Conservation (phyloP, 1,284 basidiomycete species). For the Boletellus sp. region DNA sequence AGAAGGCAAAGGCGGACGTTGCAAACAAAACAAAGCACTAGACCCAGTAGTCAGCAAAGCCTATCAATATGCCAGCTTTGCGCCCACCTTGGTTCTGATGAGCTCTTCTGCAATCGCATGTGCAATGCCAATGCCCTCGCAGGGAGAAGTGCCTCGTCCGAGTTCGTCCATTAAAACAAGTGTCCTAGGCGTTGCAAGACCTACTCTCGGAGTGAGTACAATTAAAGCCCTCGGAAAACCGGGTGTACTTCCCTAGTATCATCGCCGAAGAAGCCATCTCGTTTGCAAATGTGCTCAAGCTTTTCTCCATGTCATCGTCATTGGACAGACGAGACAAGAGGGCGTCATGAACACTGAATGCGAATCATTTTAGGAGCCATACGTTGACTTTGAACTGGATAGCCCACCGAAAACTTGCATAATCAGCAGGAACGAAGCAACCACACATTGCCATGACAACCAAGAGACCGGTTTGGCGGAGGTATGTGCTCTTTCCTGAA, state of each 20-base stretch:
- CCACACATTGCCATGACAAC: conserved; percentile 86
- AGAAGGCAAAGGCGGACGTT: conserved; percentile 52
- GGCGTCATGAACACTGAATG: conserved; percentile 69
- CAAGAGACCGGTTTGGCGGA: conserved; percentile 83
- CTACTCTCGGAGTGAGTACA: conserved; percentile 35
- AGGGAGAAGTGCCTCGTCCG: conserved; percentile 82
- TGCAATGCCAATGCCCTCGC: conserved; percentile 85
- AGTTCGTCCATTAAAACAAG: conserved; percentile 90
- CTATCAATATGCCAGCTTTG: not conserved
- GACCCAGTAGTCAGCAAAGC: not conserved
- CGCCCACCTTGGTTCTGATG: conserved; percentile 63
- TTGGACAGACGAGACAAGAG: conserved; percentile 88
- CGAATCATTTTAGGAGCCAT: not conserved
- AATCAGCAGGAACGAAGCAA: conserved; percentile 88
- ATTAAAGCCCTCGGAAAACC: not conserved
- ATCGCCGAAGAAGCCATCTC: conserved; percentile 90
- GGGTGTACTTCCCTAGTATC: conserved; percentile 61
- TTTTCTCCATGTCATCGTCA: conserved; percentile 86
- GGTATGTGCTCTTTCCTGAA: conserved; percentile 86
- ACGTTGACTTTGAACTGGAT: not conserved
- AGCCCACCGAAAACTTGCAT: conserved; percentile 74
- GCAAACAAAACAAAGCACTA: conserved; percentile 87
- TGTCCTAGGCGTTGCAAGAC: conserved; percentile 69
- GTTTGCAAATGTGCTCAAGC: conserved; percentile 86
- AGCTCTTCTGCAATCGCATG: conserved; percentile 91